Evolutionary conservation across 139 green algal species (phyloP).

Genomic region (Ostreobium quekettii): DNA sequence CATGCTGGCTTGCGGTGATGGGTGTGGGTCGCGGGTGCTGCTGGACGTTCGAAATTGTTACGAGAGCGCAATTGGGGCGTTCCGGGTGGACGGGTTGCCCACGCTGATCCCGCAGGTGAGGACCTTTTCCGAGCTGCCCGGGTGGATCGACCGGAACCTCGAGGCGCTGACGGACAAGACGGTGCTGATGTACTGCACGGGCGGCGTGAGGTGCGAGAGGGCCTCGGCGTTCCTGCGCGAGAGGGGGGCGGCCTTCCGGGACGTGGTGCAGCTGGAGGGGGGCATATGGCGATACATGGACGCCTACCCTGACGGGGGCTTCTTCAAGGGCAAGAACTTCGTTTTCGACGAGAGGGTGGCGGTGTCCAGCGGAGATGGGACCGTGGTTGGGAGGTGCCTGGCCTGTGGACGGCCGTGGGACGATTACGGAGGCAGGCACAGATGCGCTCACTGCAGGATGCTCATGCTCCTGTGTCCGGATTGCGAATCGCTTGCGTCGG

Average conservation of each 20-base stretch:
- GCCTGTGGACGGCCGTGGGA: conserved; percentile 40
- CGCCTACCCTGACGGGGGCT: conserved; percentile 53
- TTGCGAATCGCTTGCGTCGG: conserved; percentile 23
- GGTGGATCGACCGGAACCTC: conserved; percentile 54
- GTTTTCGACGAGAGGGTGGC: conserved; percentile 33
- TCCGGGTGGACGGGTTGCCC: conserved; percentile 23
- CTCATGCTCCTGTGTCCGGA: conserved; percentile 45
- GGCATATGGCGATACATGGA: conserved; percentile 78
- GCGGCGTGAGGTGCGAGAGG: conserved; percentile 73
- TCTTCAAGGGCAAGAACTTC: conserved; percentile 74
- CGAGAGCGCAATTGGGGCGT: conserved; percentile 62
- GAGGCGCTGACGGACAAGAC: conserved; percentile 16
- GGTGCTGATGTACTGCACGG: conserved; percentile 79
- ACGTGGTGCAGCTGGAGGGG: conserved; percentile 65
- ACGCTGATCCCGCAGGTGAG: conserved; percentile 48
- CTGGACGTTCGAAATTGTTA: conserved; percentile 72
- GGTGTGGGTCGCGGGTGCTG: conserved; percentile 35
- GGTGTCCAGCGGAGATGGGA: background rate
- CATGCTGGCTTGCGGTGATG: conserved; percentile 23
- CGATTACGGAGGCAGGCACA: conserved; percentile 38
- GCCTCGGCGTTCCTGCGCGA: conserved; percentile 55
- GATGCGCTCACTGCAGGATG: conserved; percentile 49
- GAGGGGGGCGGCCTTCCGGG: conserved; percentile 45
- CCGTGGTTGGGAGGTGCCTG: conserved; percentile 42
- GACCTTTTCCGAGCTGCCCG: conserved; percentile 59